Evolutionary conservation across 306 rosid species (phyloP), one percentile per base, ranked within the genome.

Genomic region (Vicia sativa): DNA sequence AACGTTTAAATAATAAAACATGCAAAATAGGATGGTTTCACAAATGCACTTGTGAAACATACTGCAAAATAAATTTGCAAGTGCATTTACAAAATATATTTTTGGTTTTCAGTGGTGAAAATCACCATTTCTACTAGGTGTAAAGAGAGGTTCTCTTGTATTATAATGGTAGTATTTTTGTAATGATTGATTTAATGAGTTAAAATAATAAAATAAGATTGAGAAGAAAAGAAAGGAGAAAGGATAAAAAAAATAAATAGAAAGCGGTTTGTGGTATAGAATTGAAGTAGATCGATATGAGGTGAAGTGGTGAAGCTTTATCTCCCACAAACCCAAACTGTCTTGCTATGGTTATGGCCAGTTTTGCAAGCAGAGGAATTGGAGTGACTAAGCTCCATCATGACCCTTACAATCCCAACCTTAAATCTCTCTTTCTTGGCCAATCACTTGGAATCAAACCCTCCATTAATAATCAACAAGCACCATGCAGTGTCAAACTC

Each of bases 351-450:
- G 44, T n/a, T 77, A 83, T 86, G 91, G 95, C 87, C 35, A 76
- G 85, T 2, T 75, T 89, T 2, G 84, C 86, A 64, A 83, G 89
- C 3, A 81, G 72, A 58, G 92, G 92, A 75, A 74, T 92, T 10
- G 84, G 86, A 4, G 78, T 77, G 0, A 15, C 85, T 56, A 79
- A 84, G 53, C 87, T 85, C 83, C 87, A 70, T 26, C 87, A 70
- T 26, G 19, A 45, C 14, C 87, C 77, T 50, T 77, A 68, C 57
- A 74, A 70, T 4, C 64, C 78, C 29, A 87, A 78, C 9, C 38
- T 34, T 34, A 75, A 76, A 15, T 83, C 96, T 15, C 72, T 72
- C 35, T 92, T 87, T 75, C 77, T 92, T 0, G 95, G 95, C 5
- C 83, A 79, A 28, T 84, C 74, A 60, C 82, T 86, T 13, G 63